Percentiles rank a stretch among this genome's conserved stretches.
Evolutionary conservation across 208 protist genomes (phyloP).

Genomic region (Phytomonas francai): DNA sequence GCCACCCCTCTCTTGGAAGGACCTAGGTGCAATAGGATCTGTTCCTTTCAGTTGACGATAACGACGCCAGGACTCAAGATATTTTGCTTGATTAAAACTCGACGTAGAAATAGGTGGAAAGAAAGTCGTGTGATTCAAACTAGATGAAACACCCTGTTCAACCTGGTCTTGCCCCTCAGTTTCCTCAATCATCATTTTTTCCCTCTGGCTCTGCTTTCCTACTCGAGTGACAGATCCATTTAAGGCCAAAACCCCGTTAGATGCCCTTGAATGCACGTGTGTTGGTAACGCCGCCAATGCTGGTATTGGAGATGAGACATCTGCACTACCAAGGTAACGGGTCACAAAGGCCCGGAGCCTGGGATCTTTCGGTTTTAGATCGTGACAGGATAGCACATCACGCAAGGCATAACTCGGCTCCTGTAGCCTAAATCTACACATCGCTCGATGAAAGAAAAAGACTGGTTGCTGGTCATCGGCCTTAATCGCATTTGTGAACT

Average conservation of each 20-base stretch:
- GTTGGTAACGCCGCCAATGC: background rate
- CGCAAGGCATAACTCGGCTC: conserved; percentile 71
- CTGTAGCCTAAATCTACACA: conserved; percentile 72
- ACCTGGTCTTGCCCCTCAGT: background rate
- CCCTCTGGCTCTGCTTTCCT: background rate
- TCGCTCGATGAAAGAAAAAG: conserved; percentile 80
- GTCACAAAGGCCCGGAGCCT: conserved; percentile 65
- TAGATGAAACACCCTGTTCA: background rate
- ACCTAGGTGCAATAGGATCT: background rate
- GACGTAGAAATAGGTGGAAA: background rate
- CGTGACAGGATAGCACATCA: conserved; percentile 79
- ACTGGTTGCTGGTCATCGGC: conserved; percentile 49
- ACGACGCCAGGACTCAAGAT: background rate
- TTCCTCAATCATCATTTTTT: background rate
- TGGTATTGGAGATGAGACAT: conserved; percentile 10
- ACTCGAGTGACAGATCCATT: background rate
- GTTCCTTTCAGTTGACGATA: background rate
- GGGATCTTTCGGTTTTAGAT: conserved; percentile 52
- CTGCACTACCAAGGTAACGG: conserved; percentile 51
- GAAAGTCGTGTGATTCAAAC: background rate
- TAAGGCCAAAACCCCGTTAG: background rate
- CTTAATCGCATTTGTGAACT: conserved; percentile 85
- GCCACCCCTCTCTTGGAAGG: background rate
- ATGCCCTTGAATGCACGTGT: background rate
- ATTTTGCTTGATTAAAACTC: background rate